phyloP scores from a whole-genome alignment of 2,329 filamentous ascomycete species.

The Aspergillus ochraceoroseus region DNA sequence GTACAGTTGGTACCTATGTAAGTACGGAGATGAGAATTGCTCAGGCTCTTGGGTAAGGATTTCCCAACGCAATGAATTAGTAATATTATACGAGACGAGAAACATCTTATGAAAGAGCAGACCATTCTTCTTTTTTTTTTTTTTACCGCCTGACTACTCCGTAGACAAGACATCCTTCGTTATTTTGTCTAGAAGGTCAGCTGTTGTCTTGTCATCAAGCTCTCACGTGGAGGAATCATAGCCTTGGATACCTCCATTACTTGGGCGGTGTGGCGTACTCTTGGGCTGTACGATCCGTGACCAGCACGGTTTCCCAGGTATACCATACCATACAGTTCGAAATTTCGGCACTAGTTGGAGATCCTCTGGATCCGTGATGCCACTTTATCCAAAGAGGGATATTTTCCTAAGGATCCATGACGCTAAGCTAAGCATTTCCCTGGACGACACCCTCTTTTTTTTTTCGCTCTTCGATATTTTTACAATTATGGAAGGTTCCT shows the following conservation, averaged over 20 bases:
- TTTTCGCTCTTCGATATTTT: too few species aligned
- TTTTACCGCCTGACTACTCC: conserved; percentile 9
- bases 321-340: conserved; percentile 20
- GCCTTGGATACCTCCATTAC: conserved; percentile 13
- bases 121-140: too few species aligned
- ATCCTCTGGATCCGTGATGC: conserved; percentile 22
- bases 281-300: conserved; percentile 18
- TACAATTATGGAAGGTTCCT: background rate
- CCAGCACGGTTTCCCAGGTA: conserved; percentile 12
- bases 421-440: background rate
- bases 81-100: too few species aligned
- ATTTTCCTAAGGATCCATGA: background rate
- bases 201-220: conserved; percentile 25
- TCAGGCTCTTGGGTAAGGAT: too few species aligned
- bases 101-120: too few species aligned
- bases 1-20: too few species aligned
- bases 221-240: conserved; percentile 31
- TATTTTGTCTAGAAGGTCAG: conserved; percentile 19
- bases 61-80: too few species aligned
- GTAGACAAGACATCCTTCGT: background rate
- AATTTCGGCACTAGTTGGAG: conserved; percentile 23
- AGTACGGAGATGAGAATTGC: too few species aligned
- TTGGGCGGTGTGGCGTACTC: conserved; percentile 17
- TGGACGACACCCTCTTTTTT: background rate
- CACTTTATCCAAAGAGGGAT: conserved; percentile 16